Evolutionary conservation across 352 stramenopile species (phyloP).

Genomic region (Pythium pectinolyticum): DNA sequence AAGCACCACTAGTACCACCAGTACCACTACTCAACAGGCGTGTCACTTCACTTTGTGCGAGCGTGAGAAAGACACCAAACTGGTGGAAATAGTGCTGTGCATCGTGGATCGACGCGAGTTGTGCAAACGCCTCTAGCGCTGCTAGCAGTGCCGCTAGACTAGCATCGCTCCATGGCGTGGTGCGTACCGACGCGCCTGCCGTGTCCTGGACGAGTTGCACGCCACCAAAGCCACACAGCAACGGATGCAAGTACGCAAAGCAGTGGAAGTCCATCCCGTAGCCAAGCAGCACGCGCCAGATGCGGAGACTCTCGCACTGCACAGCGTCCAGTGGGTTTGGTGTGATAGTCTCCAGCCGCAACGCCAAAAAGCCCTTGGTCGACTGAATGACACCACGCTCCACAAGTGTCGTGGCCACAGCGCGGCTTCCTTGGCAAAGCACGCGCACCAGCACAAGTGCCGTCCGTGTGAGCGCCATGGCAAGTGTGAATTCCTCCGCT

Average conservation of each 20-base stretch:
- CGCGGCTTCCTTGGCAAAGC: conserved; percentile 28
- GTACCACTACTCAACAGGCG: too few relatives aligned
- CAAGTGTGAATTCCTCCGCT: conserved; percentile 10
- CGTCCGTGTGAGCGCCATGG: conserved; percentile 9
- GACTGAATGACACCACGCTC: conserved; percentile 28
- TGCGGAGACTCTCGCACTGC: conserved; percentile 30
- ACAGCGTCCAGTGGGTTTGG: conserved; percentile 19
- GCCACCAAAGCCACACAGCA: conserved; percentile 36
- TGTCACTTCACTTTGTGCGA: too few relatives aligned
- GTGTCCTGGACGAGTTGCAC: conserved; percentile 23
- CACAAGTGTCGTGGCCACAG: conserved; percentile 17
- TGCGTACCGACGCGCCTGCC: neutral
- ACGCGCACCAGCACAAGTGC: conserved; percentile 24
- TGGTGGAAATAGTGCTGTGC: conserved; percentile 42
- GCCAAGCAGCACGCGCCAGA: conserved; percentile 37
- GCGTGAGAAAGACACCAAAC: conserved; percentile 48
- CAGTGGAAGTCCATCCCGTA: conserved; percentile 40
- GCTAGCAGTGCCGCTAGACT: conserved; percentile 23
- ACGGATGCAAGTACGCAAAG: conserved; percentile 40
- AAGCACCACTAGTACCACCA: too few relatives aligned
- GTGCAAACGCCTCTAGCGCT: conserved; percentile 26
- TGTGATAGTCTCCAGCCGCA: conserved; percentile 7
- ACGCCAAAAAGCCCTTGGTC: conserved; percentile 30
- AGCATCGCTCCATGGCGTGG: conserved; percentile 19
- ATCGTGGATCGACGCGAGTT: conserved; percentile 28